These are phyloP conservation scores for Isatis lusitanica DNA, from an alignment of 441 rosid species.

Conservation along the genomic window DNA sequence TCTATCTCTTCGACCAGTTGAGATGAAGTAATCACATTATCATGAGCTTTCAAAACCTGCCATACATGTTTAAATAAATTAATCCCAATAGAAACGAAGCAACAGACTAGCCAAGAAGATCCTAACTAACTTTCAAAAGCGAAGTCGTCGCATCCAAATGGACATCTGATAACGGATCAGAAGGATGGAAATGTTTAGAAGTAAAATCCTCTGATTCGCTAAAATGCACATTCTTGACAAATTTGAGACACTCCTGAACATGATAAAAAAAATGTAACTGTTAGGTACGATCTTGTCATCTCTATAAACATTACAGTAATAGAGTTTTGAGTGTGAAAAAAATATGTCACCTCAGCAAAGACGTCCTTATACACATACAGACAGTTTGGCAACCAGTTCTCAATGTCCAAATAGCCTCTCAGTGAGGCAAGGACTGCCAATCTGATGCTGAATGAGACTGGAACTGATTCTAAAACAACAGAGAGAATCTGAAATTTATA, in stretches of 20 bases:
- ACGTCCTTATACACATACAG: slow-evolving; percentile 60
- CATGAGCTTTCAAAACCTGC: slow-evolving; percentile 78
- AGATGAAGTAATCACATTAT: slow-evolving; percentile 46
- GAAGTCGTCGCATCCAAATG: slow-evolving; percentile 64
- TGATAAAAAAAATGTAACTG: slow-evolving; percentile 32
- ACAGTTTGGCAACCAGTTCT: slow-evolving; percentile 76
- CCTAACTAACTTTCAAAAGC: slow-evolving; percentile 66
- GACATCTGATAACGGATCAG: slow-evolving; percentile 57
- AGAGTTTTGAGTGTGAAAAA: background rate
- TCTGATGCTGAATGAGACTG: slow-evolving; percentile 67
- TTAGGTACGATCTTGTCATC: slow-evolving; percentile 22
- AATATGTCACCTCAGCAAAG: slow-evolving; percentile 72
- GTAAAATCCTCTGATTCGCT: slow-evolving; percentile 72
- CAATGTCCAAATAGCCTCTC: slow-evolving; percentile 78
- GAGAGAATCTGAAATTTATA: slow-evolving; percentile 61
- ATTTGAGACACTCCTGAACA: slow-evolving; percentile 87
- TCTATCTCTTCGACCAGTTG: slow-evolving; percentile 80
- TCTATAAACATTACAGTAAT: slow-evolving; percentile 1
- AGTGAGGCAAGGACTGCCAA: slow-evolving; percentile 84
- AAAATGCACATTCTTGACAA: slow-evolving; percentile 71
- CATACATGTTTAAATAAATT: slow-evolving; percentile 9
- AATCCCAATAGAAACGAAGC: background rate
- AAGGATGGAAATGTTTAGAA: slow-evolving; percentile 60
- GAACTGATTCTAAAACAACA: slow-evolving; percentile 71
- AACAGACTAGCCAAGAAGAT: background rate